A percentile compares a stretch with the other conserved stretches of the same genome.
Conservation (phyloP, 208 protist species). For the Wallacemonas collosoma region DNA sequence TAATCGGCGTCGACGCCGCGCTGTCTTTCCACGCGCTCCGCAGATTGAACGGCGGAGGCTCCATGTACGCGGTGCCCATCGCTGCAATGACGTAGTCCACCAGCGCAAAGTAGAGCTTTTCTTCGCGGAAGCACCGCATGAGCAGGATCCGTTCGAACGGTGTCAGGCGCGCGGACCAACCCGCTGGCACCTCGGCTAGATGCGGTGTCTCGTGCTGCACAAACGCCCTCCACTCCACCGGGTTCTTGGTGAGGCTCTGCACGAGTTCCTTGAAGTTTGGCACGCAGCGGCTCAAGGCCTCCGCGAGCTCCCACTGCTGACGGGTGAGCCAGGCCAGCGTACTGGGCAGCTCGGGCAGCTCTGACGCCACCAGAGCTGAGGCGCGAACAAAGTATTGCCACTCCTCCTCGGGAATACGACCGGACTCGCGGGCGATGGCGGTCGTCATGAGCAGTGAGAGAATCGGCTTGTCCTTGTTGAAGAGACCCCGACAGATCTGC, state of each 20-base stretch:
- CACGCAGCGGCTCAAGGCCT: conserved; percentile 82
- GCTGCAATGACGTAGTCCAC: conserved; percentile 86
- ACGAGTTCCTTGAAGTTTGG: conserved; percentile 65
- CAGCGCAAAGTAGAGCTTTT: conserved; percentile 94
- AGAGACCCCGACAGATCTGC: conserved; percentile 97
- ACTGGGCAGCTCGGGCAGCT: conserved; percentile 54
- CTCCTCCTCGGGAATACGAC: conserved; percentile 77
- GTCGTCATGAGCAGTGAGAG: conserved; percentile 95
- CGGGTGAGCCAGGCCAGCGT: conserved; percentile 70
- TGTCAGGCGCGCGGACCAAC: conserved; percentile 61
- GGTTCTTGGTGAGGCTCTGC: conserved; percentile 45
- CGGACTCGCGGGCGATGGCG: conserved; percentile 74
- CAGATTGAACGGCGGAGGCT: conserved; percentile 95
- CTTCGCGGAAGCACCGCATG: conserved; percentile 93
- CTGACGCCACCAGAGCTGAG: conserved; percentile 79
- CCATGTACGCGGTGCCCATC: conserved; percentile 93
- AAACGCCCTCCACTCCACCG: conserved; percentile 65
- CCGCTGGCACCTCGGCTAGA: conserved; percentile 43
- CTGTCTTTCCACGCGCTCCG: conserved; percentile 86
- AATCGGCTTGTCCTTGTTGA: conserved; percentile 98
- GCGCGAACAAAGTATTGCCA: conserved; percentile 94
- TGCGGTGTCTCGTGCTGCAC: conserved; percentile 72
- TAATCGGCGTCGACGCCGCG: conserved; percentile 88
- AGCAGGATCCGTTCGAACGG: conserved; percentile 95
- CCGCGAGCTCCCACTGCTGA: conserved; percentile 84